Evolutionary conservation across 2,329 filamentous ascomycete species (phyloP).

Genomic region (Pseudogymnoascus sp.): DNA sequence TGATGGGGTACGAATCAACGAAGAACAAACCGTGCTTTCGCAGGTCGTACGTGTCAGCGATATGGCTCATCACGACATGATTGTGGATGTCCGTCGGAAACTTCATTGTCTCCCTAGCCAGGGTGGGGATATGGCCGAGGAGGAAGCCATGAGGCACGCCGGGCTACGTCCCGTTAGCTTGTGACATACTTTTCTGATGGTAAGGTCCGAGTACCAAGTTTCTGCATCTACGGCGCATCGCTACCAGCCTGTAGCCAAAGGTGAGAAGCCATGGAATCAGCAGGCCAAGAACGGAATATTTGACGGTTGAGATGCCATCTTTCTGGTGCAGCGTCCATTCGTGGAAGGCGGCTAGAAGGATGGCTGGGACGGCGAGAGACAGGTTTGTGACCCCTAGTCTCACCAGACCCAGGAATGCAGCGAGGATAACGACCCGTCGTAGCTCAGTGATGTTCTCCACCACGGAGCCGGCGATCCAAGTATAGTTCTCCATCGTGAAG

Average conservation of each 20-base stretch:
- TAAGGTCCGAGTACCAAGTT: background rate
- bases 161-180: constrained; percentile 1
- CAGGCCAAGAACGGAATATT: constrained; percentile 5
- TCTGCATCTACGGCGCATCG: background rate
- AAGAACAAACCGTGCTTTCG: constrained; percentile 16
- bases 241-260: background rate
- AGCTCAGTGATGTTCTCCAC: background rate
- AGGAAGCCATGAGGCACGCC: constrained; percentile 8
- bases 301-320: constrained; percentile 7
- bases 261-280: constrained; percentile 11
- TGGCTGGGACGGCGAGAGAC: background rate
- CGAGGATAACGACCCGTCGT: background rate
- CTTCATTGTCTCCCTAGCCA: constrained; percentile 4
- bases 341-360: background rate
- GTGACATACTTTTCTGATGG: background rate
- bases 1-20: constrained; percentile 16
- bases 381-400: background rate
- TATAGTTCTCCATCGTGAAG: background rate
- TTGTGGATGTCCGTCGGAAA: constrained; percentile 5
- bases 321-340: background rate
- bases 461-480: background rate
- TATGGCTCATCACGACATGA: background rate
- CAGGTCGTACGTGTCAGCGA: constrained; percentile 13
- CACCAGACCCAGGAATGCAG: background rate
- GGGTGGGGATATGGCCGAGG: background rate